Evolutionary conservation across 1,139 yeast genomes (phyloP).

Genomic region (Zygoascus meyerae): DNA sequence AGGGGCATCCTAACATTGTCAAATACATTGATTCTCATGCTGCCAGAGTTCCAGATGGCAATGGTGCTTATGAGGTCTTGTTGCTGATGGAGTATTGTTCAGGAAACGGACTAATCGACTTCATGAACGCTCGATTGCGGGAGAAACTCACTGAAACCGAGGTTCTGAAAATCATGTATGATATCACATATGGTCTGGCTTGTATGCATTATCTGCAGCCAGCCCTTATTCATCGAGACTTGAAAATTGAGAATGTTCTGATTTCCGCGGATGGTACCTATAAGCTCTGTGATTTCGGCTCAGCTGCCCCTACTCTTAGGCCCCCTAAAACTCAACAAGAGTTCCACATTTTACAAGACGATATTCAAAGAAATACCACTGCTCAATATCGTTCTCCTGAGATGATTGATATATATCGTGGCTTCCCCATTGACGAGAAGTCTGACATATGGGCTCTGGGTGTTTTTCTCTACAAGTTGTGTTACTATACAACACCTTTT

Average conservation of each 20-base stretch:
- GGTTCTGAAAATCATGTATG: conserved; percentile 74
- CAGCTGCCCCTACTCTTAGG: conserved; percentile 64
- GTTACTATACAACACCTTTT: conserved; percentile 93
- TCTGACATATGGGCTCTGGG: conserved; percentile 98
- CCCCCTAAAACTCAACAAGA: conserved; percentile 65
- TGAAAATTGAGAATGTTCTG: conserved; percentile 90
- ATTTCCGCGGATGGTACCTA: conserved; percentile 66
- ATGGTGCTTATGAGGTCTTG: conserved; percentile 67
- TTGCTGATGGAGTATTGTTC: conserved; percentile 86
- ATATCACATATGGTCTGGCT: conserved; percentile 75
- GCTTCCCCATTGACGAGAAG: conserved; percentile 88
- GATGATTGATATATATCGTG: conserved; percentile 83
- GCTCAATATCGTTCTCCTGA: conserved; percentile 98
- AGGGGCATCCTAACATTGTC: conserved; percentile 75
- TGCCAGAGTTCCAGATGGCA: conserved; percentile 45
- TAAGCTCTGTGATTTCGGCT: conserved; percentile 92
- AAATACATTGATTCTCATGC: conserved; percentile 94
- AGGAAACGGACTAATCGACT: conserved; percentile 80
- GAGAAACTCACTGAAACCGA: conserved; percentile 79
- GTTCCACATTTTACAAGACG: conserved; percentile 65
- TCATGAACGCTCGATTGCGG: conserved; percentile 85
- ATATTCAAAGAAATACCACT: conserved; percentile 85
- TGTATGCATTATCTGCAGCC: conserved; percentile 81
- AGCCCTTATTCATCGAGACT: conserved; percentile 85
- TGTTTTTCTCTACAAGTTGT: conserved; percentile 78